Percentiles rank a stretch among this genome's conserved stretches.
These are phyloP conservation scores for Pharus latifolius DNA, from an alignment of 176 grass and related monocot genomes.

Conservation along the genomic window DNA sequence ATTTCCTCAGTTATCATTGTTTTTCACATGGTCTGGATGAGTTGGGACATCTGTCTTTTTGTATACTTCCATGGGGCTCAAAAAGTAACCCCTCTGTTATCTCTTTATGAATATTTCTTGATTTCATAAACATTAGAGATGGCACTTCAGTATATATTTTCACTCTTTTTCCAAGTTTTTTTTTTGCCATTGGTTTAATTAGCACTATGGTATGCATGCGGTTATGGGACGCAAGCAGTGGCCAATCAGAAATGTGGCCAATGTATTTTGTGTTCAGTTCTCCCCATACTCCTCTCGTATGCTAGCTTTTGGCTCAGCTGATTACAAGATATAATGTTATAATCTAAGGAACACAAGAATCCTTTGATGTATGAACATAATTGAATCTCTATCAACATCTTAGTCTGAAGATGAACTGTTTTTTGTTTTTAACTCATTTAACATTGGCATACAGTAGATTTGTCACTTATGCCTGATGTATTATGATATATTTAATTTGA, in stretches of 20 bases:
- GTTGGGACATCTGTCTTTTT: too few relatives aligned
- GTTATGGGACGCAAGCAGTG: slow-evolving; percentile 53
- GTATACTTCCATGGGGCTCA: too few relatives aligned
- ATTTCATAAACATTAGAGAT: background rate
- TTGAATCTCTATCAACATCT: too few relatives aligned
- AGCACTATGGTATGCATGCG: background rate
- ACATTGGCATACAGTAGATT: too few relatives aligned
- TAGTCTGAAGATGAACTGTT: too few relatives aligned
- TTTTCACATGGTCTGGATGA: too few relatives aligned
- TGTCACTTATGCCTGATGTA: too few relatives aligned
- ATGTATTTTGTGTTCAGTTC: slow-evolving; percentile 45
- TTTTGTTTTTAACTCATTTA: too few relatives aligned
- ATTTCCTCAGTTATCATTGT: too few relatives aligned
- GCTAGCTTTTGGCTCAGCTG: slow-evolving; percentile 39
- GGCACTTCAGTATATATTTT: background rate
- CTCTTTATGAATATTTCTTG: too few relatives aligned
- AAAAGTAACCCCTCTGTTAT: too few relatives aligned
- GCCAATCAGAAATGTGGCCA: slow-evolving; percentile 29
- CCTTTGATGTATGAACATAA: slow-evolving; percentile 60
- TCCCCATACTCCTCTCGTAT: slow-evolving; percentile 33
- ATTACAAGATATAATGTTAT: slow-evolving; percentile 47
- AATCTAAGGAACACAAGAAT: slow-evolving; percentile 44
- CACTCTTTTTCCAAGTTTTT: background rate
- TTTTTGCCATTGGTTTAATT: slow-evolving; percentile 3
- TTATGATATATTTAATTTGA: too few relatives aligned